Base-by-base conservation (phyloP, 2,329 filamentous ascomycete genomes). In the Nigrograna mackinnonii region DNA sequence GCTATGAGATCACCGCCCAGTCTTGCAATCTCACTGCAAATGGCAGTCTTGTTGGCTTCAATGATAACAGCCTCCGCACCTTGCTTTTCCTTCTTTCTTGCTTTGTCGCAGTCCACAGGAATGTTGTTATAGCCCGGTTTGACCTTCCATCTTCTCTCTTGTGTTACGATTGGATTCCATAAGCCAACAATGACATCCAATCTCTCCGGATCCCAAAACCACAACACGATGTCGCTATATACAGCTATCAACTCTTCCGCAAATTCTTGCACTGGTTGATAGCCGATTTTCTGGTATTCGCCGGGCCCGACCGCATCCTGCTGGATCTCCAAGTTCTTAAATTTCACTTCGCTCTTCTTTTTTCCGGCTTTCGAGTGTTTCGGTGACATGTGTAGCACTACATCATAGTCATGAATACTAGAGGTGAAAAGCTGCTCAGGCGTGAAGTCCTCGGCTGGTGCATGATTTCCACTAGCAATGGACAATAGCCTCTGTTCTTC, bases 251-350 rank as follows among this genome's bases (percentile, higher is more conserved):
- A 72, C 57, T 94, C 88, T 13, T 75, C 69, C 13, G 91, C 67
- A 44, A 92, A 84, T 6, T 83, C 73, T 6, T 74, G 69, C 1
- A 84, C 73, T 0, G 87, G 81, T n/a, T 85, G 76, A 17, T 80
- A 79, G 2, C 82, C 79, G 4, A 85, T 54, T 57, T 22, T 78
- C 37, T 55, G 69, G 51, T 41, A 60, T 22, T 67, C 62, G 32
- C 64, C 59, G 4, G 19, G 12, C 3, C 76, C 7, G 69, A 65
- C 31, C 1, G 44, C 21, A 4, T 49, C 41, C 35, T 57, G 55
- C 42, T 79, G 77, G 21, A 82, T 72, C 53, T 86, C 82, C 22
- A 96, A 75, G 63, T 96, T 96, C 71, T 95, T 96, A 76, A 86
- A 96, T 21, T 78, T 77, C 1, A 76, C 69, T 58, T 49, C 62